These are phyloP conservation scores for Mentha longifolia DNA, from an alignment of 257 asterid species.

Conservation along the genomic window DNA sequence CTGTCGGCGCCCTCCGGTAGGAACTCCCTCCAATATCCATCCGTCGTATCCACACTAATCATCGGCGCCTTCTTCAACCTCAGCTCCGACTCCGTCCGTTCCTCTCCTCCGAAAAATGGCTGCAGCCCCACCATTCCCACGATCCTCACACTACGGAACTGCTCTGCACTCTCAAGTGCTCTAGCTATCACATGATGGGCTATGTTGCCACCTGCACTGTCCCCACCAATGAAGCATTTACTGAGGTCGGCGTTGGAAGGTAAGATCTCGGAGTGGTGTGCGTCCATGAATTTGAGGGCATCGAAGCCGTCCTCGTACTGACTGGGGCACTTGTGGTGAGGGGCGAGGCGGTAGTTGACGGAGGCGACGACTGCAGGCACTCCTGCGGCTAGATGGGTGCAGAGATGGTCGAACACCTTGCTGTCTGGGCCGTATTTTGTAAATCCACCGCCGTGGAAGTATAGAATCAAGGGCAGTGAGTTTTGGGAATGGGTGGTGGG, in stretches of 20 bases:
- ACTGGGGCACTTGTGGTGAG: constrained; percentile 44
- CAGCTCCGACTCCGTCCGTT: constrained; percentile 50
- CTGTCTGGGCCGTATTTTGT: constrained; percentile 30
- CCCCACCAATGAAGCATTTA: constrained; percentile 52
- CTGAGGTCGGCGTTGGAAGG: constrained; percentile 39
- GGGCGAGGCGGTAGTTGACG: constrained; percentile 50
- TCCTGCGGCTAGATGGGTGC: constrained; percentile 41
- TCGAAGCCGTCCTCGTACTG: constrained; percentile 50
- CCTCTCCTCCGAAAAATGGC: constrained; percentile 56
- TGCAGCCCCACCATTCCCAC: constrained; percentile 40
- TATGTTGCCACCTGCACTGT: constrained; percentile 57
- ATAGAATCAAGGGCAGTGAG: constrained; percentile 43
- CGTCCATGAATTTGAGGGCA: constrained; percentile 45
- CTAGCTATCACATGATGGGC: constrained; percentile 45
- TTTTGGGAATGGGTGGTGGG: not conserved
- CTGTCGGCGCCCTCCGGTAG: constrained; percentile 48
- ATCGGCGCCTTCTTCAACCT: constrained; percentile 36
- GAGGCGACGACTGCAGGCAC: constrained; percentile 45
- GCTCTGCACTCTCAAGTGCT: constrained; percentile 23
- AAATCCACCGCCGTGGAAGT: constrained; percentile 56
- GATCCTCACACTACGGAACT: constrained; percentile 34
- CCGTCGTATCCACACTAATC: constrained; percentile 27
- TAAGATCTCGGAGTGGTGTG: constrained; percentile 27
- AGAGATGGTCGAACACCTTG: constrained; percentile 29
- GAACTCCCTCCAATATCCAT: constrained; percentile 46